phyloP scores from a whole-genome alignment of 2,329 filamentous ascomycete species.

The Aspergillus caelatus region DNA sequence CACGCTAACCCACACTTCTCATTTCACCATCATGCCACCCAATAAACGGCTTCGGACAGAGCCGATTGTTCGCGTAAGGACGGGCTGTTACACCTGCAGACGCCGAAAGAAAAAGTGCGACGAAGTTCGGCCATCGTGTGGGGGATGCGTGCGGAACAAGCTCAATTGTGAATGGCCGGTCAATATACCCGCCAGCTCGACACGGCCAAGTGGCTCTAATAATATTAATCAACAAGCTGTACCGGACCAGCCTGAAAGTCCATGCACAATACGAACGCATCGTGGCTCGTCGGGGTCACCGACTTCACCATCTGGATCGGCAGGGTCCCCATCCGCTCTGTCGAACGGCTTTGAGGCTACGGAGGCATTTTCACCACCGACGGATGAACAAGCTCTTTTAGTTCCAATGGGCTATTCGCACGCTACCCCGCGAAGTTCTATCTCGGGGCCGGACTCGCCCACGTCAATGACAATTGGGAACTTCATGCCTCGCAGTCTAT shows the following conservation, averaged over 20 bases:
- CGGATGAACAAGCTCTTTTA: not conserved
- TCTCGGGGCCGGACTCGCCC: not conserved
- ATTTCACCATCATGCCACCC: conserved; percentile 23
- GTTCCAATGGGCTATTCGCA: not conserved
- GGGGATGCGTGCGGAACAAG: conserved; percentile 33
- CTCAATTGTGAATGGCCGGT: conserved; percentile 32
- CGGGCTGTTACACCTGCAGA: conserved; percentile 36
- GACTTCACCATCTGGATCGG: not conserved
- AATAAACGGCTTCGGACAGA: conserved; percentile 28
- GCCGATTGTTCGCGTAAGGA: conserved; percentile 34
- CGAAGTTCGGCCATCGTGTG: conserved; percentile 38
- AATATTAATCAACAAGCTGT: not conserved
- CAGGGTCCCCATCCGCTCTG: not conserved
- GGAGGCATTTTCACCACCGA: not conserved
- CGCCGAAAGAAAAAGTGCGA: conserved; percentile 40
- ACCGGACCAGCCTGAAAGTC: not conserved
- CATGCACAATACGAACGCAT: not conserved
- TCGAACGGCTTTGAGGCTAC: not conserved
- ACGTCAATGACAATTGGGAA: conserved; percentile 18
- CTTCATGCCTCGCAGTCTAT: conserved; percentile 28
- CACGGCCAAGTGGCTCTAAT: not conserved
- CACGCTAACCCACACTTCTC: not conserved
- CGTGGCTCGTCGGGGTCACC: not conserved
- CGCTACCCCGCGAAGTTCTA: not conserved
- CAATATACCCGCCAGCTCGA: conserved; percentile 16